Percentiles rank a stretch among this genome's conserved stretches.
Conservation (phyloP, 352 stramenopile genomes). For the Phytophthora sp. region DNA sequence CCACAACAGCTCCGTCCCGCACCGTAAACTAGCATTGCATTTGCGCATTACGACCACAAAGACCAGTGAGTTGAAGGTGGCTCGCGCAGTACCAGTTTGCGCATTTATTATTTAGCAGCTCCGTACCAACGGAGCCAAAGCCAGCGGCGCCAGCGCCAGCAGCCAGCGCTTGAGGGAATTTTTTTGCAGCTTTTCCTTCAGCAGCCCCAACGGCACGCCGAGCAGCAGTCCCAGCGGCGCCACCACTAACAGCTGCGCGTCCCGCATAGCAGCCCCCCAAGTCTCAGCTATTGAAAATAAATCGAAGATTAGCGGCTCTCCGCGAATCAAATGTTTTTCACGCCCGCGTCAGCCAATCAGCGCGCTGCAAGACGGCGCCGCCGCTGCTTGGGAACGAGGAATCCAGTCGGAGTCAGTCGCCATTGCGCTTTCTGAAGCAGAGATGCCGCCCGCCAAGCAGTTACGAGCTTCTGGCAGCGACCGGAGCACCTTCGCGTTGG, state of each 20-base stretch:
- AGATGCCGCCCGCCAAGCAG: constrained; percentile 27
- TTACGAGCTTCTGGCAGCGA: background rate
- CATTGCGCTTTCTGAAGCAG: constrained; percentile 6
- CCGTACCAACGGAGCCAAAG: constrained; percentile 49
- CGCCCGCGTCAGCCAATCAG: background rate
- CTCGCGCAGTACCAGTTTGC: constrained; percentile 1
- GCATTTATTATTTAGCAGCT: background rate
- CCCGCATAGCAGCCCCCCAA: constrained; percentile 14
- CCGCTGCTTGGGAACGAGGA: too few relatives aligned
- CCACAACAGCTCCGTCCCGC: constrained; percentile 31
- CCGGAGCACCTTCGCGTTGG: constrained; percentile 23
- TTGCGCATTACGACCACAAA: background rate
- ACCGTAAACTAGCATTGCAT: constrained; percentile 43
- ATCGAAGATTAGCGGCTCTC: background rate
- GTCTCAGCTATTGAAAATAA: constrained; percentile 3
- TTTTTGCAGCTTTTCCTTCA: constrained; percentile 58
- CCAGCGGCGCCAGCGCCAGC: constrained; percentile 45
- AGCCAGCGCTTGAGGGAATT: constrained; percentile 51
- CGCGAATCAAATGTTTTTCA: background rate
- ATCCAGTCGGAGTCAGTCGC: background rate
- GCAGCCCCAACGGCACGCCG: constrained; percentile 49
- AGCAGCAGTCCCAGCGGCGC: constrained; percentile 46
- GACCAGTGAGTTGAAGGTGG: background rate
- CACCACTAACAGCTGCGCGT: constrained; percentile 39
- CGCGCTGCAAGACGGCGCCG: too few relatives aligned